Percentiles rank a stretch among this genome's conserved stretches.
Evolutionary conservation across 2,329 filamentous ascomycete genomes (phyloP).

Genomic region (Neonectria sp.): DNA sequence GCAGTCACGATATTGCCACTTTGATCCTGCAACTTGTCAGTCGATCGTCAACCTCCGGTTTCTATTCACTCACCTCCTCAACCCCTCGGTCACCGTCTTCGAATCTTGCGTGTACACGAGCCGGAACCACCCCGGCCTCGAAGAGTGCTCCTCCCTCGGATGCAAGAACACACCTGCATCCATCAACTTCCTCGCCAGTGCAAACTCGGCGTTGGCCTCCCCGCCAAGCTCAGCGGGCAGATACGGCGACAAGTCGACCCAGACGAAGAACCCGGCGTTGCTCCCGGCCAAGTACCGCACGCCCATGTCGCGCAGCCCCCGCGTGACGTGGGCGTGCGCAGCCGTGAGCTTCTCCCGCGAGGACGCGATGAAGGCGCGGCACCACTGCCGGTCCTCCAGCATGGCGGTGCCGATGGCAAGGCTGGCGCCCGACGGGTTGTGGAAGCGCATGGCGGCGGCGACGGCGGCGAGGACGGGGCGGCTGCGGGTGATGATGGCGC

Average conservation of each 20-base stretch:
- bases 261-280: slow-evolving; percentile 73
- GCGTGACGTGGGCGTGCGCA: slow-evolving; percentile 57
- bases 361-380: slow-evolving; percentile 58
- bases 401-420: slow-evolving; percentile 61
- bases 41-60: neutral
- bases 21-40: slow-evolving; percentile 37
- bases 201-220: slow-evolving; percentile 58
- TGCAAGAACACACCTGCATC: slow-evolving; percentile 66
- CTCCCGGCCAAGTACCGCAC: slow-evolving; percentile 60
- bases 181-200: slow-evolving; percentile 60
- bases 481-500: slow-evolving; percentile 61
- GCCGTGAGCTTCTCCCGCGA: slow-evolving; percentile 58
- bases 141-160: slow-evolving; percentile 61
- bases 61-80: slow-evolving; percentile 49
- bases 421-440: slow-evolving; percentile 61
- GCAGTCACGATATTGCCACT: slow-evolving; percentile 24
- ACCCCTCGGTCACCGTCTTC: slow-evolving; percentile 53
- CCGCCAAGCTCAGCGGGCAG: slow-evolving; percentile 50
- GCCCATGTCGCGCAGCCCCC: slow-evolving; percentile 55
- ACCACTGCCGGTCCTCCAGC: slow-evolving; percentile 62
- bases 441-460: slow-evolving; percentile 60
- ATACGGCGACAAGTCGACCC: slow-evolving; percentile 64
- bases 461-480: slow-evolving; percentile 53
- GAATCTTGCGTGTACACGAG: slow-evolving; percentile 65
- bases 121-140: slow-evolving; percentile 67